Evolutionary conservation across 495 filamentous ascomycete species (phyloP).

Genomic region (Podospora bellae-mahoneyi): DNA sequence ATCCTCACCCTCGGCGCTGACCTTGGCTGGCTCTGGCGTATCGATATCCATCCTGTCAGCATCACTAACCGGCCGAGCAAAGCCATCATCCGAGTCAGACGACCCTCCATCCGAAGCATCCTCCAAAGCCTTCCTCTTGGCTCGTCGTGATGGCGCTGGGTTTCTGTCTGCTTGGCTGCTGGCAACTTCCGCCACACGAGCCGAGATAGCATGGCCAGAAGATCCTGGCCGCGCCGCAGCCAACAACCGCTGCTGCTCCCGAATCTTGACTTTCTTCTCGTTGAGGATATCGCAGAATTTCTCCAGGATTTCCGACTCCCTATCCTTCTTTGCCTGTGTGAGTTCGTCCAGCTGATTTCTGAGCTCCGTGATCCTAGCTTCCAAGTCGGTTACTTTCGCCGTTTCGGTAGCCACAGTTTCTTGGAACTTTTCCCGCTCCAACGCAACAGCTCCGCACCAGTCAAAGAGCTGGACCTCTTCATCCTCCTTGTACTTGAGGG

Average conservation of each 20-base stretch:
- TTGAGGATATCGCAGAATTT: slow-evolving; percentile 74
- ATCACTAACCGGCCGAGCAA: slow-evolving; percentile 39
- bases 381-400: slow-evolving; percentile 49
- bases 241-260: slow-evolving; percentile 68
- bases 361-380: slow-evolving; percentile 44
- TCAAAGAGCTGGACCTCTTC: slow-evolving; percentile 67
- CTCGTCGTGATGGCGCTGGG: slow-evolving; percentile 30
- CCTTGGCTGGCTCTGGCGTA: slow-evolving; percentile 11
- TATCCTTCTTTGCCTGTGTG: slow-evolving; percentile 58
- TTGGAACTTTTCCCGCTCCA: slow-evolving; percentile 29
- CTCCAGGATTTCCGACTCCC: slow-evolving; percentile 66
- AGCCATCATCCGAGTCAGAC: slow-evolving; percentile 45
- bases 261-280: slow-evolving; percentile 87
- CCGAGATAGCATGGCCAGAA: background rate
- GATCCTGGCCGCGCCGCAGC: slow-evolving; percentile 14
- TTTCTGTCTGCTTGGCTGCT: background rate
- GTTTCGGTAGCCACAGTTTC: slow-evolving; percentile 44
- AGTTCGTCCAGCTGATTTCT: slow-evolving; percentile 61
- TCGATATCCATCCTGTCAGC: slow-evolving; percentile 54
- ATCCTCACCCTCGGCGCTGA: slow-evolving; percentile 23
- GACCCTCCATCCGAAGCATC: slow-evolving; percentile 42
- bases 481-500: slow-evolving; percentile 58
- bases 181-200: slow-evolving; percentile 5
- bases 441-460: slow-evolving; percentile 57
- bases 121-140: slow-evolving; percentile 50